Evolutionary conservation across 805 yeast species (phyloP), one percentile per base, ranked within the genome.

Genomic region (Kuraishia piskuri): DNA sequence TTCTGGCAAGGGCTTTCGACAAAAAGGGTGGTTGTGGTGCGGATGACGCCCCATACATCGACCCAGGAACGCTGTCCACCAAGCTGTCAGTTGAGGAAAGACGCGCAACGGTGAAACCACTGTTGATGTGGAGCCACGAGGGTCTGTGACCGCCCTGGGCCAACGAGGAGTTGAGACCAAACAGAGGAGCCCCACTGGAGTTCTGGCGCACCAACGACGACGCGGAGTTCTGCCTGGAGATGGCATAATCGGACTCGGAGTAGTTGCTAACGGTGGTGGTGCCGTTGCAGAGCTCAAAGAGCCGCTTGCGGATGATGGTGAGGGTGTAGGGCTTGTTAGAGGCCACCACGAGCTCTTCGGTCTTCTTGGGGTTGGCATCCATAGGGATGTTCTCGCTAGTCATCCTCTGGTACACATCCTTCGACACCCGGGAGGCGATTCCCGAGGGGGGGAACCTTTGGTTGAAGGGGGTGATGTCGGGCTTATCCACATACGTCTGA

Each of bases 401-500:
- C 58, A 57, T 20, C 49, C 58, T 55, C 54, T 71, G 69, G 26
- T 80, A 67, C 24, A 85, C 76, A 47, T 78, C 74, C 59, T 81
- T 82, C 6, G 88, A 78, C 0, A 83, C 84, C 52, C 74, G 73
- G 46, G 82, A 80, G 21, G 83, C 72, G 2, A 85, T 75, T 1
- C 90, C 90, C 1, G 84, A 75, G 0, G 90, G 90, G 7, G 90
- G 90, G 60, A 78, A 77, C 46, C 72, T 63, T 19, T 79, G 77
- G 57, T 83, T 83, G 61, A 85, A 85, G 0, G 91, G 91, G 0
- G 91, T 84, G 7, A 76, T 71, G 36, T 80, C 78, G 6, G 90
- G 90, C 59, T 77, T 80, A 50, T 72, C 72, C 17, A 78, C 74
- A 53, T 78, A 71, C 8, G 68, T 60, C 51, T 77, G 78, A 59